phyloP scores from a whole-genome alignment of 768 basidiomycete species.

The Naganishia antarctica region DNA sequence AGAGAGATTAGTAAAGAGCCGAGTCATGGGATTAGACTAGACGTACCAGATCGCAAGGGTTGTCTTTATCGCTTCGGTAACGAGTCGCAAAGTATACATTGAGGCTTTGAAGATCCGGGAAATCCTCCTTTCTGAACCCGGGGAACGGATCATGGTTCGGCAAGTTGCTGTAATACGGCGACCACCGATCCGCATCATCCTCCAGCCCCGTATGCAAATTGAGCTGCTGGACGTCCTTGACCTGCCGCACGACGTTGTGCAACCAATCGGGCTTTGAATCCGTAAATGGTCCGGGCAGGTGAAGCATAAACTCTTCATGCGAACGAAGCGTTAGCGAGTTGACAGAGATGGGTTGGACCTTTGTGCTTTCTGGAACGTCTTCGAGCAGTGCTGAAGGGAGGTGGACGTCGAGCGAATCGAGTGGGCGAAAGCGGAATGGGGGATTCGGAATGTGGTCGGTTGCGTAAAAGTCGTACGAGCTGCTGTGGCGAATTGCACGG shows the following conservation, averaged over 20 bases:
- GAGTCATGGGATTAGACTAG: background rate
- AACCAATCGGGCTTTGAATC: background rate
- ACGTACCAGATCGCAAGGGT: slow-evolving; percentile 15
- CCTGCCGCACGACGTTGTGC: slow-evolving; percentile 6
- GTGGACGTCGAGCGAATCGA: slow-evolving; percentile 6
- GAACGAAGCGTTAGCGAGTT: slow-evolving; percentile 1
- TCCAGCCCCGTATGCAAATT: slow-evolving; percentile 15
- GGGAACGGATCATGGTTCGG: slow-evolving; percentile 14
- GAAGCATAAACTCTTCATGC: slow-evolving; percentile 15
- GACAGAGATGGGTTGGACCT: slow-evolving; percentile 1
- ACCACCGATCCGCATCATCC: slow-evolving; percentile 1
- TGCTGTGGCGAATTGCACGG: slow-evolving; percentile 6
- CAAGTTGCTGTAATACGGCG: background rate
- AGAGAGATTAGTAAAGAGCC: background rate
- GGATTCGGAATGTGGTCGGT: slow-evolving; percentile 2
- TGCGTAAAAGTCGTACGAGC: slow-evolving; percentile 6
- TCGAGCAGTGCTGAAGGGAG: slow-evolving; percentile 11
- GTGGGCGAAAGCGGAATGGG: background rate
- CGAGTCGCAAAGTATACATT: slow-evolving; percentile 10
- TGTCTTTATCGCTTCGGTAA: background rate
- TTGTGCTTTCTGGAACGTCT: background rate
- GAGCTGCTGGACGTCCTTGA: slow-evolving; percentile 11
- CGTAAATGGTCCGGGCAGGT: slow-evolving; percentile 11
- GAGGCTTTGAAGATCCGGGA: background rate
- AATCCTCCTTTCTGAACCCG: slow-evolving; percentile 15